Evolutionary conservation across 192 early-diverging fungal species (phyloP).

Genomic region (Coemansia sp.): DNA sequence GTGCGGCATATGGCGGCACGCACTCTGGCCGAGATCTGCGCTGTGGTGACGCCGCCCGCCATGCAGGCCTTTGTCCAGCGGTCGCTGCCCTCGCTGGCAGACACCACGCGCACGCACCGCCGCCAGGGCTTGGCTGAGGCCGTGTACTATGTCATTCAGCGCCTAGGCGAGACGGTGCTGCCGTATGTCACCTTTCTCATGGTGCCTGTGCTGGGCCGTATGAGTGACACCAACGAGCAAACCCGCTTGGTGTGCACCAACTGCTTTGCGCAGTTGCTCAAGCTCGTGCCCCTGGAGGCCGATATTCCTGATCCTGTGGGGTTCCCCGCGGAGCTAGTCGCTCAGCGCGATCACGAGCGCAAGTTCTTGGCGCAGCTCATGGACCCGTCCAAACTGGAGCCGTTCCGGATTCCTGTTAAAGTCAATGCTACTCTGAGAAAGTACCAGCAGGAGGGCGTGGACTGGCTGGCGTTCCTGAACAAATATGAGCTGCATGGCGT

Average conservation of each 20-base stretch:
- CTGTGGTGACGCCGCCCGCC: constrained; percentile 66
- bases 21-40: constrained; percentile 73
- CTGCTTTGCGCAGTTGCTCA: constrained; percentile 94
- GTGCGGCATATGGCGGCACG: constrained; percentile 80
- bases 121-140: constrained; percentile 91
- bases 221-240: constrained; percentile 93
- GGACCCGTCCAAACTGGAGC: constrained; percentile 84
- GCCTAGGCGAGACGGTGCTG: constrained; percentile 78
- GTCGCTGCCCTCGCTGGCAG: constrained; percentile 78
- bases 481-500: constrained; percentile 97
- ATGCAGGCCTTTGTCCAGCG: constrained; percentile 83
- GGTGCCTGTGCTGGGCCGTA: constrained; percentile 92
- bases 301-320: constrained; percentile 95
- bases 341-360: constrained; percentile 85
- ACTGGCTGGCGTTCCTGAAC: constrained; percentile 98
- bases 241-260: constrained; percentile 90
- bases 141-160: constrained; percentile 78
- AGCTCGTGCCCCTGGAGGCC: constrained; percentile 92
- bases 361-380: constrained; percentile 93
- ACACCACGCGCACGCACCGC: constrained; percentile 64
- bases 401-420: constrained; percentile 83
- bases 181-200: constrained; percentile 98
- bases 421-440: constrained; percentile 91
- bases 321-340: constrained; percentile 75
- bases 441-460: constrained; percentile 99